Evolutionary conservation across 1,139 yeast genomes (phyloP).

Genomic region (Candida smagusa): DNA sequence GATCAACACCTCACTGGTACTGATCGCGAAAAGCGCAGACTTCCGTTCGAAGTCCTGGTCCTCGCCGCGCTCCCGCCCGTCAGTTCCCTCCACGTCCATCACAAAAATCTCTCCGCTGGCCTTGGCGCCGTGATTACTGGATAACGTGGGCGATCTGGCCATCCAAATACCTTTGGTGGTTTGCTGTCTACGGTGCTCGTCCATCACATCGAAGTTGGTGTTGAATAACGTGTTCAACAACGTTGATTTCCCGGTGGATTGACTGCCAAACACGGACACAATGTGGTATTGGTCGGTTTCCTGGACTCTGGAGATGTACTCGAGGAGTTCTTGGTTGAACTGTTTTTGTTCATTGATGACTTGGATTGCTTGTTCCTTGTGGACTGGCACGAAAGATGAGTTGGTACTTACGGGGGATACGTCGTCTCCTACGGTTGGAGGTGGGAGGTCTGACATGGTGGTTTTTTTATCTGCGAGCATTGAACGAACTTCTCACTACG

Average conservation of each 20-base stretch:
- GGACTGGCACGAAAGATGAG: slow-evolving; percentile 43
- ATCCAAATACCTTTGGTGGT: slow-evolving; percentile 97
- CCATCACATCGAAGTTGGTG: slow-evolving; percentile 91
- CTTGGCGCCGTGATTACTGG: slow-evolving; percentile 19
- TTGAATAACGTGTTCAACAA: slow-evolving; percentile 79
- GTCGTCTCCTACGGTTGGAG: slow-evolving; percentile 9
- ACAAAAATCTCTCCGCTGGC: slow-evolving; percentile 53
- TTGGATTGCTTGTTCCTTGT: slow-evolving; percentile 55
- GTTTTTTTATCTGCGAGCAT: not conserved
- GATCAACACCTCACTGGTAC: slow-evolving; percentile 87
- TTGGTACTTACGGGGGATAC: slow-evolving; percentile 25
- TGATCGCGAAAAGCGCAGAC: slow-evolving; percentile 89
- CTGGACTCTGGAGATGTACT: slow-evolving; percentile 34
- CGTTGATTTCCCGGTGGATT: slow-evolving; percentile 94
- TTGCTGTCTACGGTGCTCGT: slow-evolving; percentile 73
- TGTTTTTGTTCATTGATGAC: slow-evolving; percentile 74
- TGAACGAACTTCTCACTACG: no score
- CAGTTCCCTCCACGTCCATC: slow-evolving; percentile 97
- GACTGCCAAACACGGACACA: slow-evolving; percentile 94
- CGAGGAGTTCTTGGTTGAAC: slow-evolving; percentile 46
- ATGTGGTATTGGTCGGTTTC: slow-evolving; percentile 75
- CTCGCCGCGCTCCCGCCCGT: slow-evolving; percentile 96
- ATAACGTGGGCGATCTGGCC: slow-evolving; percentile 54
- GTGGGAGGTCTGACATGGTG: slow-evolving; percentile 9
- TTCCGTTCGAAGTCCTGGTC: slow-evolving; percentile 97